These are phyloP conservation scores for Sonneratia caseolaris DNA, from an alignment of 345 rosid species.

Conservation along the genomic window DNA sequence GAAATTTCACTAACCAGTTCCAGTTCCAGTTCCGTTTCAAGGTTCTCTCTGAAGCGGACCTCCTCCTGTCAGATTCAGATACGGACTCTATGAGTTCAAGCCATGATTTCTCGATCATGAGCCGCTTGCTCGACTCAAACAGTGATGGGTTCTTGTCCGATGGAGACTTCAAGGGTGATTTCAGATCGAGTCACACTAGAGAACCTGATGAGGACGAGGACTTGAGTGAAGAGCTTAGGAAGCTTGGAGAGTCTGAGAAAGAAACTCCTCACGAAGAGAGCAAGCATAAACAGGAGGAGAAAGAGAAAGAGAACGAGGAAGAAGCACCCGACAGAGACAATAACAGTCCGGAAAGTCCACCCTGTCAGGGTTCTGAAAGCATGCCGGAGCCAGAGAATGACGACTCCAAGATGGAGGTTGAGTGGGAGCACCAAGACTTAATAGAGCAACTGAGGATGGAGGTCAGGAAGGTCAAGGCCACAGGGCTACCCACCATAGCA, in stretches of 20 bases:
- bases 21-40: constrained; percentile 22
- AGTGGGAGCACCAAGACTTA: constrained; percentile 93
- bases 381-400: constrained; percentile 21
- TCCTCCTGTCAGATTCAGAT: constrained; percentile 30
- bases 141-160: constrained; percentile 51
- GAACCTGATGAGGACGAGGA: constrained; percentile 13
- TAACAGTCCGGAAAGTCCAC: neutral
- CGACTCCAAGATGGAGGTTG: constrained; percentile 44
- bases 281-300: neutral
- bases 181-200: constrained; percentile 8
- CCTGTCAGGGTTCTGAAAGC: neutral
- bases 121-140: constrained; percentile 31
- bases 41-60: constrained; percentile 38
- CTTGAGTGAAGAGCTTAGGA: constrained; percentile 18
- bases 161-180: constrained; percentile 31
- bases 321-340: neutral
- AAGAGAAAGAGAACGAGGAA: neutral
- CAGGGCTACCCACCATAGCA: constrained; percentile 62
- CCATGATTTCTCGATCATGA: constrained; percentile 25
- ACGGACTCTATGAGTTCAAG: constrained; percentile 47
- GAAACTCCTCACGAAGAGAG: constrained; percentile 4
- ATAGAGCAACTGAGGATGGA: constrained; percentile 89
- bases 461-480: constrained; percentile 73
- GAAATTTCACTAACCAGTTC: constrained; percentile 13
- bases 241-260: constrained; percentile 21